phyloP scores from a whole-genome alignment of 345 rosid genomes.

The Rhodamnia rubescens region DNA sequence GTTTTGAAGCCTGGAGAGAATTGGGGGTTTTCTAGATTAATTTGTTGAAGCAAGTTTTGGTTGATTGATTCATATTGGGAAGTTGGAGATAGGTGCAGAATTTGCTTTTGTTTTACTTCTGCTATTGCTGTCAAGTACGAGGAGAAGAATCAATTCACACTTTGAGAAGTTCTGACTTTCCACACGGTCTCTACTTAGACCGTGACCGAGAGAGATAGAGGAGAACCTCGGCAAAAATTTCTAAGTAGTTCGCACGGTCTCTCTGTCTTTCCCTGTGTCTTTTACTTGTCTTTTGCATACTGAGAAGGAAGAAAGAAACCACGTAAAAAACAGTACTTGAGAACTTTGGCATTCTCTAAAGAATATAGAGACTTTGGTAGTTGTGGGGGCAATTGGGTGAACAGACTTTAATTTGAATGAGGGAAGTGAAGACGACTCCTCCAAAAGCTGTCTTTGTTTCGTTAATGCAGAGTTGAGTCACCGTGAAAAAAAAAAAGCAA shows the following conservation, averaged over 20 bases:
- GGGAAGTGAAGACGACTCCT: background rate
- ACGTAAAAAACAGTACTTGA: background rate
- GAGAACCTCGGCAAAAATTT: background rate
- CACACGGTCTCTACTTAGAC: background rate
- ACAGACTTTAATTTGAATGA: background rate
- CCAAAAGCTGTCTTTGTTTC: background rate
- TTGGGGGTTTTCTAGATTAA: no score
- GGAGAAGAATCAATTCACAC: no score
- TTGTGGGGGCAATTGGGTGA: background rate
- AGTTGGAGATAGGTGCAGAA: no score
- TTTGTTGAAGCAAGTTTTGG: no score
- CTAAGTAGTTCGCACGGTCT: background rate
- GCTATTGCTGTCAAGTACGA: no score
- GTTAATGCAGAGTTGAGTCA: background rate
- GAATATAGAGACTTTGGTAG: background rate
- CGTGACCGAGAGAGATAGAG: background rate
- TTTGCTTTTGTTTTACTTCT: no score
- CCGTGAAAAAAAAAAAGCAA: background rate
- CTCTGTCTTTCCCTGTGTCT: background rate
- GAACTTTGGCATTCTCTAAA: background rate
- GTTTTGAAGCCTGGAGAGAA: no score
- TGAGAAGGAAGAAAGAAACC: background rate
- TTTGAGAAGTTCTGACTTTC: no score
- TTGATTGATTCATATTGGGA: no score
- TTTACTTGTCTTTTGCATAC: background rate